Conservation (phyloP, 225 moss, liverwort and hornwort genomes). For the Asterella californica region DNA sequence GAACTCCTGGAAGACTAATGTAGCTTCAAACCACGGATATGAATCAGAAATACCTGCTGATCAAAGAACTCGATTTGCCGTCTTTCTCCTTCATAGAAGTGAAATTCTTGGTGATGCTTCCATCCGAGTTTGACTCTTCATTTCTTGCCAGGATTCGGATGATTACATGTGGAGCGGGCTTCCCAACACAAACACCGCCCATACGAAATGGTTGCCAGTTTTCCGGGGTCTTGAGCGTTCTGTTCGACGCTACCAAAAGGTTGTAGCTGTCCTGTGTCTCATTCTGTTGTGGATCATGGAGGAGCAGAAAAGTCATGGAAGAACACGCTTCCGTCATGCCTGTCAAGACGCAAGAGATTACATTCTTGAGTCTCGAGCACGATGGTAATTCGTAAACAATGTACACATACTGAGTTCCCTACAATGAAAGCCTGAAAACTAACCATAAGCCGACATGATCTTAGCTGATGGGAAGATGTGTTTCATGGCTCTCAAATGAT, state of each 20-base stretch:
- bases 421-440: constrained; percentile 22
- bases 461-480: constrained; percentile 67
- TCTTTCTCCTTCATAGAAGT: constrained; percentile 17
- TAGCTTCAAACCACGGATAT: neutral
- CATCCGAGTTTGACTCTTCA: constrained; percentile 9
- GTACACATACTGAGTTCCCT: neutral
- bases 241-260: neutral
- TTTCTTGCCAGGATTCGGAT: constrained; percentile 45
- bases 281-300: constrained; percentile 50
- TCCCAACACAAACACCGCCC: constrained; percentile 94
- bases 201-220: constrained; percentile 34
- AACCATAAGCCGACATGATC: constrained; percentile 88
- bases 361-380: neutral
- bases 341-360: constrained; percentile 21
- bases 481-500: constrained; percentile 59
- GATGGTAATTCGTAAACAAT: neutral
- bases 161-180: constrained; percentile 81
- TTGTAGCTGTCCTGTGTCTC: neutral
- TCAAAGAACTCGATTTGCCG: constrained; percentile 15
- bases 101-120: constrained; percentile 26
- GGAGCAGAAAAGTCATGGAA: constrained; percentile 77
- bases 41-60: constrained; percentile 15
- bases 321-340: constrained; percentile 99
- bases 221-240: neutral
- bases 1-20: neutral